A percentile compares a stretch with the other conserved stretches of the same genome.
phyloP scores from a whole-genome alignment of 202 grass and related monocot species.

The Panicum virgatum region DNA sequence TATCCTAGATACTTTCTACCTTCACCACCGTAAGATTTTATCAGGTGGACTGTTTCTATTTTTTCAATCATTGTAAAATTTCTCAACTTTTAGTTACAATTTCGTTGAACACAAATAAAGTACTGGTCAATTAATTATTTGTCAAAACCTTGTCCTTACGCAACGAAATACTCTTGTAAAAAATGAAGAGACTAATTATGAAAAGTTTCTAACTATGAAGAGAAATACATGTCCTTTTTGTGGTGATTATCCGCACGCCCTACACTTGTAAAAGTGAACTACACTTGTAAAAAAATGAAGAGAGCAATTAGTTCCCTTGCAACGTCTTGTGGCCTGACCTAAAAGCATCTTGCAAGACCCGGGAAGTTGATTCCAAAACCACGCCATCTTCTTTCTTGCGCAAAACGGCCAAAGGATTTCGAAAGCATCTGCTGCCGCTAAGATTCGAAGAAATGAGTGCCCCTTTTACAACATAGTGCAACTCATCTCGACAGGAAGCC shows the following conservation, averaged over 20 bases:
- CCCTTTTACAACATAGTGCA: not conserved
- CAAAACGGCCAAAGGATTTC: not conserved
- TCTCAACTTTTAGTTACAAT: not conserved
- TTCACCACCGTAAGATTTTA: too few species aligned
- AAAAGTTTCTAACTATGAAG: too few species aligned
- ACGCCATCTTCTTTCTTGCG: not conserved
- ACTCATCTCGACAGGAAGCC: not conserved
- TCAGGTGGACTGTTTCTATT: too few species aligned
- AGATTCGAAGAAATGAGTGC: not conserved
- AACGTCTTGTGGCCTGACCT: not conserved
- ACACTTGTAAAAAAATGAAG: too few species aligned
- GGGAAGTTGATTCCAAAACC: not conserved
- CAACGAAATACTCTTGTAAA: not conserved
- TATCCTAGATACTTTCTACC: too few species aligned
- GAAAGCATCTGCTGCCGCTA: not conserved
- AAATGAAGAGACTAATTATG: not conserved
- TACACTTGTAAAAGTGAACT: too few species aligned
- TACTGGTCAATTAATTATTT: not conserved
- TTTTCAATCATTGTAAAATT: too few species aligned
- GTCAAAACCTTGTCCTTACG: not conserved
- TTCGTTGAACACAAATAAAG: not conserved
- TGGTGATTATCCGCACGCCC: not conserved
- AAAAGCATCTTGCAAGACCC: too few species aligned
- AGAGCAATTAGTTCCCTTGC: not conserved
- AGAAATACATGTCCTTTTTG: too few species aligned